Evolutionary conservation across 495 filamentous ascomycete genomes (phyloP), one percentile per base, ranked within the genome.

Genomic region (Talaromyces nanjingensis): DNA sequence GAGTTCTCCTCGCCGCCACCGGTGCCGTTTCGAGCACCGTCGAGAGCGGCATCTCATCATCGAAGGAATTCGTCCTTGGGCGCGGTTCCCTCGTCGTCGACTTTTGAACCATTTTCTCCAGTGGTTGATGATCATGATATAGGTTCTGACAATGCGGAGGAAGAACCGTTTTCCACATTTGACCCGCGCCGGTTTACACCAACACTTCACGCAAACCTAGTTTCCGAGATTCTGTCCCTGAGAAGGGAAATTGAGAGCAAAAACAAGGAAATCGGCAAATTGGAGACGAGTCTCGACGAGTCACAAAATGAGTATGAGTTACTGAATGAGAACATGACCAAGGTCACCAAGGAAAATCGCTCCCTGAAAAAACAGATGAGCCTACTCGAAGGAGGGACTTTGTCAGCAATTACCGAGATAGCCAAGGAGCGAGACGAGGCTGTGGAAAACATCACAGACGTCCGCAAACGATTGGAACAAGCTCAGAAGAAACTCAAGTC

Each of bases 181-280:
- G 93, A 98, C 69, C 90, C 94, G 6, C 86, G 92, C 59, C 83
- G 93, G 20, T 97, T 99, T 68, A 98, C 94, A 5, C 94, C 94
- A 4, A 97, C 92, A 2, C 81, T 98, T 20, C 96, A 97, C 76
- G 94, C 94, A 14, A 97, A 90, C 54, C 81, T 98, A 7, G 93
- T 98, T 6, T 91, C 93, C 0, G 93, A 98, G 72, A 98, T 98
- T 65, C 83, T 98, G 25, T 85, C 86, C 1, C 74, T 99, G 53
- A 86, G 92, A 4, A 82, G 94, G 53, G 96, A 98, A 64, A 83
- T 97, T 60, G 94, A 98, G 71, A 89, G 86, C 49, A 97, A 96
- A 72, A 81, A 87, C 20, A 90, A 87, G 65, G 81, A 90, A 33
- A 92, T 99, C 49, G 91, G 96, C 72, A 82, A 82, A 34, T 77